Evolutionary conservation across 2,329 filamentous ascomycete genomes (phyloP).

Genomic region (Alternaria brassicicola): DNA sequence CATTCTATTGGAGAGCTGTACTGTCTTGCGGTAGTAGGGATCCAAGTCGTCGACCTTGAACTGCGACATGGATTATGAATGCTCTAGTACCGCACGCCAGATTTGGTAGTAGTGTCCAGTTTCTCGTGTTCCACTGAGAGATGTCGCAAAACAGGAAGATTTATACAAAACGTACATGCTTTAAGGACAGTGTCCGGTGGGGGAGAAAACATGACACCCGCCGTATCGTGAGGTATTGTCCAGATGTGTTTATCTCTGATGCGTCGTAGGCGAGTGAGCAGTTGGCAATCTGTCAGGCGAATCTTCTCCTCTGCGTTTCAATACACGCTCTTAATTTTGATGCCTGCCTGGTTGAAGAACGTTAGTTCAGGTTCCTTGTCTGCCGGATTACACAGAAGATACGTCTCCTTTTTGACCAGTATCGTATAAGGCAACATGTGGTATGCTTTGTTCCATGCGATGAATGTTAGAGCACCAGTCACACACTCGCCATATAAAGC

Average conservation of each 20-base stretch:
- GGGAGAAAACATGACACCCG: background rate
- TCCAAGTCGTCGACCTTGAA: background rate
- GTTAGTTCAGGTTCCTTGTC: background rate
- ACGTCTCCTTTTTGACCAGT: constrained; percentile 2
- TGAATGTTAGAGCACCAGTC: background rate
- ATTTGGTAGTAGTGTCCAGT: background rate
- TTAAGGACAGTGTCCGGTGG: background rate
- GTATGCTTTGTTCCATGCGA: constrained; percentile 16
- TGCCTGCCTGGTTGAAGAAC: background rate
- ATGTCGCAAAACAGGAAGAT: background rate
- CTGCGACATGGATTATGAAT: background rate
- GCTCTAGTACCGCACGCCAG: background rate
- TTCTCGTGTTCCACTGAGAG: background rate
- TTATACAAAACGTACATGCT: background rate
- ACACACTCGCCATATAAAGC: background rate
- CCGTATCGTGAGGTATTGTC: background rate
- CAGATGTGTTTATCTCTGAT: constrained; percentile 12
- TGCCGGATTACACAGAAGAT: background rate
- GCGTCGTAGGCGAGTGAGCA: constrained; percentile 4
- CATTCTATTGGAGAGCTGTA: background rate
- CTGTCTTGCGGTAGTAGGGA: background rate
- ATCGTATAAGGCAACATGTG: constrained; percentile 1
- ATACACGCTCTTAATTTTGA: background rate
- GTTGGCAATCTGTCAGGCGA: background rate
- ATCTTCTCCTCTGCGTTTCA: background rate